These are phyloP conservation scores for Pythium monospermum DNA, from an alignment of 352 stramenopile species.

Conservation along the genomic window DNA sequence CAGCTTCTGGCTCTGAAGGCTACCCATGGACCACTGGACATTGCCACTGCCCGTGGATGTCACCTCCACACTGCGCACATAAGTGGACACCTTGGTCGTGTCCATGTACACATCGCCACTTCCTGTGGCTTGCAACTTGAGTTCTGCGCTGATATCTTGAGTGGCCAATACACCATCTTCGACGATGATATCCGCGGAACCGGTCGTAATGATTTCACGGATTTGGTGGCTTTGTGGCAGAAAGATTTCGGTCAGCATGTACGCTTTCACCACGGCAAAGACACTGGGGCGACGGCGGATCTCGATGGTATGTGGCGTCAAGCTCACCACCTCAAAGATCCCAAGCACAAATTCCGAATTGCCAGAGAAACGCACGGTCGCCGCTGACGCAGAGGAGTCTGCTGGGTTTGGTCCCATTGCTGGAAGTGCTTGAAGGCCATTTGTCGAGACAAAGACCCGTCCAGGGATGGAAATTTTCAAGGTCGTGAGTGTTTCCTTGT, in stretches of 20 bases:
- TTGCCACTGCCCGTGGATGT: constrained; percentile 8
- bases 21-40: constrained; percentile 5
- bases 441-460: constrained; percentile 45
- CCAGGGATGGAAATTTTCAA: constrained; percentile 47
- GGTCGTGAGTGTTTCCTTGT: constrained; percentile 19
- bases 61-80: background rate
- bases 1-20: constrained; percentile 6
- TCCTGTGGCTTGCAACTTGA: constrained; percentile 8
- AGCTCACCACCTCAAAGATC: constrained; percentile 18
- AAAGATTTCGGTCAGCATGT: constrained; percentile 20
- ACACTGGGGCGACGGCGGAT: constrained; percentile 5
- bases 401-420: background rate
- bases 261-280: constrained; percentile 8
- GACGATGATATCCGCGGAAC: constrained; percentile 14
- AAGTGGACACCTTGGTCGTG: background rate
- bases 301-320: constrained; percentile 7
- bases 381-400: background rate
- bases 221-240: constrained; percentile 6
- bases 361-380: constrained; percentile 17
- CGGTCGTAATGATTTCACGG: constrained; percentile 1
- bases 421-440: background rate
- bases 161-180: constrained; percentile 17
- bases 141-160: background rate
- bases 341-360: constrained; percentile 13
- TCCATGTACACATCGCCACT: constrained; percentile 19